Conservation (phyloP, 192 early-diverging fungal genomes). For the Coemansia sp. region DNA sequence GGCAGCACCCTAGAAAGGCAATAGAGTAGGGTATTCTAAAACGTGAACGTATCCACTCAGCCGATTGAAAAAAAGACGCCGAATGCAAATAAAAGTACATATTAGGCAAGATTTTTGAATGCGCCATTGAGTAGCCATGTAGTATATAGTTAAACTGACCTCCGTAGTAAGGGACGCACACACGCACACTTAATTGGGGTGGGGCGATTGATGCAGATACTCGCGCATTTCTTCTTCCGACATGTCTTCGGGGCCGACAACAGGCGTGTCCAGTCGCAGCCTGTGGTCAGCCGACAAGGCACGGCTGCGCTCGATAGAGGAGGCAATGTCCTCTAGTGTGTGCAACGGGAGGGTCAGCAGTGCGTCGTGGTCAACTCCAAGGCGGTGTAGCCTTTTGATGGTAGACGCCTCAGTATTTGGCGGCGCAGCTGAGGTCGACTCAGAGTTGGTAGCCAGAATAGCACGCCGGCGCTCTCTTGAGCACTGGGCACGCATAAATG, state of each 20-base stretch:
- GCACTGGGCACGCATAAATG: slow-evolving; percentile 20
- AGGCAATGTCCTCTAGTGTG: slow-evolving; percentile 16
- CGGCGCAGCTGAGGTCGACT: background rate
- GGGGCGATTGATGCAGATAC: background rate
- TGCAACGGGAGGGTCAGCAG: slow-evolving; percentile 31
- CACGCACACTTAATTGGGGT: background rate
- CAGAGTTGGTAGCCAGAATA: slow-evolving; percentile 1
- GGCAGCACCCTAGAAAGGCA: no score
- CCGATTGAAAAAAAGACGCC: no score
- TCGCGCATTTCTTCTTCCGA: slow-evolving; percentile 13
- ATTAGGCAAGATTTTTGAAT: no score
- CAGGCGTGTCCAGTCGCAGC: slow-evolving; percentile 8
- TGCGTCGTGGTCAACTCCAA: slow-evolving; percentile 17
- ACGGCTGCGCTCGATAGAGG: background rate
- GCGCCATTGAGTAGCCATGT: no score
- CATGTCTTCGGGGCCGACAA: slow-evolving; percentile 24
- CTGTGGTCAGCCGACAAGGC: background rate
- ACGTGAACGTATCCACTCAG: no score
- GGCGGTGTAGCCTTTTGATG: slow-evolving; percentile 6
- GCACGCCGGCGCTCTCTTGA: slow-evolving; percentile 4
- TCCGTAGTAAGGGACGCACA: background rate
- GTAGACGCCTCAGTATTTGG: background rate
- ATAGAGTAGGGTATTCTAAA: no score
- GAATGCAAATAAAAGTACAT: no score
- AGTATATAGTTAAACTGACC: background rate